These are phyloP conservation scores for Dendrocalamus sinicus DNA, from an alignment of 176 grass and related monocot genomes.

Conservation along the genomic window DNA sequence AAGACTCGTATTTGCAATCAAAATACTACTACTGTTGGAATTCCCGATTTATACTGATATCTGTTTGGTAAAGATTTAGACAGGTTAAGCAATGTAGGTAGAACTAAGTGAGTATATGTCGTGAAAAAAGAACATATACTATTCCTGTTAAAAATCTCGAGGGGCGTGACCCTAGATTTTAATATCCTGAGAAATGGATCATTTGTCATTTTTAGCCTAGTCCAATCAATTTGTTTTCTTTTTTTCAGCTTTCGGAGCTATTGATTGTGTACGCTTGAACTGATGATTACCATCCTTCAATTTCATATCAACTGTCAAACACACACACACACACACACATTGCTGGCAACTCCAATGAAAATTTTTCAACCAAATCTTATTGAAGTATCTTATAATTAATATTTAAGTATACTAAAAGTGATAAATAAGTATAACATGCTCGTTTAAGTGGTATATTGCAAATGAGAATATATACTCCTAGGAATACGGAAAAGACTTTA, in stretches of 20 bases:
- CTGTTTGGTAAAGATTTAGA: neutral
- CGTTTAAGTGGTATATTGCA: too few relatives aligned
- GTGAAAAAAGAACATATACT: neutral
- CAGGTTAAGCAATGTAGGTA: neutral
- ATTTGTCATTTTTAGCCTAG: neutral
- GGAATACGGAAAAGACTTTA: too few relatives aligned
- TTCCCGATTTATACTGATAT: neutral
- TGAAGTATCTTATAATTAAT: too few relatives aligned
- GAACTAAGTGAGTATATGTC: neutral
- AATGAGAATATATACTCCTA: too few relatives aligned
- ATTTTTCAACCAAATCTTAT: too few relatives aligned
- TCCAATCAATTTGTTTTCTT: neutral
- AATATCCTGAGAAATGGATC: neutral
- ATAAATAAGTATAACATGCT: too few relatives aligned
- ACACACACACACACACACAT: too few relatives aligned
- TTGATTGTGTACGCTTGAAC: neutral
- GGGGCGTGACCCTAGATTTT: neutral
- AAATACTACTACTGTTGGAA: neutral
- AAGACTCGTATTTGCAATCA: conserved; percentile 4
- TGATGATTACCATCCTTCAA: neutral
- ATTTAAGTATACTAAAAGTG: too few relatives aligned
- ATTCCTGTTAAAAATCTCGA: neutral
- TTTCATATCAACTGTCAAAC: neutral
- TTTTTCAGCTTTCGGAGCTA: neutral
- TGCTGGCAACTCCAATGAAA: too few relatives aligned